phyloP scores from a whole-genome alignment of 192 early-diverging fungal species.

The Gigaspora rosea region DNA sequence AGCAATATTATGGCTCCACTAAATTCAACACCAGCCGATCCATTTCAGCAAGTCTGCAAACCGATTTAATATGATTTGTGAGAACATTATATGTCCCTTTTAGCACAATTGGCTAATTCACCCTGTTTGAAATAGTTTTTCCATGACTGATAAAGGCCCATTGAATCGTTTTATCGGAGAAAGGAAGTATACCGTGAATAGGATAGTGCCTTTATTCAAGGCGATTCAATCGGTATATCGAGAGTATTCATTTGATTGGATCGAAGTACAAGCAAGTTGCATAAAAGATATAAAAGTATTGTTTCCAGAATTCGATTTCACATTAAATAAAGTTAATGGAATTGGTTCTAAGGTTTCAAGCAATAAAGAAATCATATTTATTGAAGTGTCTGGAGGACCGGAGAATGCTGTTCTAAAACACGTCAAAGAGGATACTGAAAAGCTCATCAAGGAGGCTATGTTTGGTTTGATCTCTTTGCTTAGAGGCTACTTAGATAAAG shows the following conservation, averaged over 20 bases:
- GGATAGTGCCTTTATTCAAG: slow-evolving; percentile 27
- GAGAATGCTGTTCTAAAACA: not conserved
- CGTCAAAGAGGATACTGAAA: not conserved
- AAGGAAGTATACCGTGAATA: slow-evolving; percentile 23
- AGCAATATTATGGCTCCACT: slow-evolving; percentile 7
- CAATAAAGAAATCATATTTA: slow-evolving; percentile 10
- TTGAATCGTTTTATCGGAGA: slow-evolving; percentile 9
- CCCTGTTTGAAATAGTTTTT: slow-evolving; percentile 16
- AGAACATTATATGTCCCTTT: not conserved
- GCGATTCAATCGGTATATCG: slow-evolving; percentile 19
- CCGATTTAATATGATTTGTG: slow-evolving; percentile 22
- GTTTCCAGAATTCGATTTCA: slow-evolving; percentile 28
- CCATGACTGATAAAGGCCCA: not conserved
- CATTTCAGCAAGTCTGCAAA: slow-evolving; percentile 18
- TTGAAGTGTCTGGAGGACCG: not conserved
- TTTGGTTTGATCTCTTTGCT: slow-evolving; percentile 27
- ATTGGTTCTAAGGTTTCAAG: slow-evolving; percentile 12
- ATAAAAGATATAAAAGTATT: slow-evolving; percentile 10
- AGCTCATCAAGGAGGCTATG: slow-evolving; percentile 23
- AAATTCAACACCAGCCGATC: not conserved
- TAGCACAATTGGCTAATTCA: slow-evolving; percentile 15
- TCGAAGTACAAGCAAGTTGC: not conserved
- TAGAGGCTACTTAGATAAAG: slow-evolving; percentile 20
- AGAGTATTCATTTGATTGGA: slow-evolving; percentile 25
- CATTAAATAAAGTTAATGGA: slow-evolving; percentile 11